Evolutionary conservation across 306 rosid genomes (phyloP), one percentile per base, ranked within the genome.

Genomic region (Parietaria judaica): DNA sequence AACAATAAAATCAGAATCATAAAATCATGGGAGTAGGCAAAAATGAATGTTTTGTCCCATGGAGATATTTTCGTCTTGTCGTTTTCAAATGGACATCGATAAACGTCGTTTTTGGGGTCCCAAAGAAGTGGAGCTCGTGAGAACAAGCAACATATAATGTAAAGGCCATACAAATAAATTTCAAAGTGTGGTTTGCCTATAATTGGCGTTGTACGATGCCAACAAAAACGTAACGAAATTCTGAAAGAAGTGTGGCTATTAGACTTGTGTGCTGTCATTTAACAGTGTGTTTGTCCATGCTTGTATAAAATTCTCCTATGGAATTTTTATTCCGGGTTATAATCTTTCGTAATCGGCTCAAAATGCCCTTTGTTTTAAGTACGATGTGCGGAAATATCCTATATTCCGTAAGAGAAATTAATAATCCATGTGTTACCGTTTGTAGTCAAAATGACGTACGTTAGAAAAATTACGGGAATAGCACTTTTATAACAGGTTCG

Each of bases 151-250:
- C 38, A 11, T 14, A 54, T 5, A 34, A n/a, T n/a, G n/a, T 6
- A 56, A 7, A 56, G 38, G 56, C 54, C 54, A n/a, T 2, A 1
- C 12, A 9, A 6, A 31, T 38, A n/a, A n/a, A 36, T 43, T 16
- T 41, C 3, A 34, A 6, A 39, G 56, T 49, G 75, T 65, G 66
- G 71, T 65, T 61, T 49, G n/a, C 51, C 53, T 15, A 46, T 47
- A 34, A 15, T 54, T 60, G 72, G 72, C 50, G 34, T 37, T 12
- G 4, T 59, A 13, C 38, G 48, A 39, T 60, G 64, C 39, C 63
- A 60, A 60, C 57, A 45, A 46, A 45, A 54, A 6, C 11, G 0
- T 3, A 39, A 39, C 4, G 5, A 39, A 39, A 39, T 39, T 39
- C 4, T 39, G 44, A 39, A 7, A 39, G 7, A 39, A 3, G 5